Base-by-base conservation (phyloP, 2,329 filamentous ascomycete genomes). In the Trichoderma sp. region DNA sequence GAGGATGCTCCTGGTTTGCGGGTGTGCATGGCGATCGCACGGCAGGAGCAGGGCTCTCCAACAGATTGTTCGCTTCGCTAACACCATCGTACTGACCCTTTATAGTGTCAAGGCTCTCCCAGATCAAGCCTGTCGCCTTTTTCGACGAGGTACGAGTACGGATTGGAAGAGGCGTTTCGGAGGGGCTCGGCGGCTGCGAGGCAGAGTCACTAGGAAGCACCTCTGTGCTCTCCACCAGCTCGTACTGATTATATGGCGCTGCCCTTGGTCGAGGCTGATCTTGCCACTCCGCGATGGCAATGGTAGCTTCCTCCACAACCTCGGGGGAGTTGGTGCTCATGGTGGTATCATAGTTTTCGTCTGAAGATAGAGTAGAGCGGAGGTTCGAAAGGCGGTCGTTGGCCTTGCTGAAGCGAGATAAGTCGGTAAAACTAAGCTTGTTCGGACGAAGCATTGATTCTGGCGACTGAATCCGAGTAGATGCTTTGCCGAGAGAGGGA, bases 321-420 rank as follows among this genome's bases (percentile, higher is more conserved):
- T 75, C 71, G 1, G 71, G 60, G 4, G 67, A 60, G 22, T 70
- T 73, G n/a, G 67, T 70, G 42, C 68, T 68, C 19, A 64, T 68
- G 22, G 67, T 69, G 39, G 9, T 37, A 17, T 69, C 69, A 12
- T 60, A 60, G 9, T 27, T 39, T 35, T 45, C 61, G 15, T 65
- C 37, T 15, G 61, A 65, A 17, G 61, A 32, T 5, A 57, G 29
- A 37, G 61, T 56, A 32, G 78, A 78, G 9, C 71, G 69, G 22
- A 79, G 73, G 25, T 74, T 74, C 0, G 76, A 77, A 5, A 77
- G 69, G 3, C 72, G 69, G 64, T 76, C 73, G 27, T 77, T 76
- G 37, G 69, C 70, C 27, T 71, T 72, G 52, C 73, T 74, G 56
- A 76, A 79, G 35, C 72, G 73, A 1, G 72, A 71, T 37, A 80